A percentile compares a stretch with the other conserved stretches of the same genome.
phyloP scores from a whole-genome alignment of 345 rosid genomes.

The Acer yangbiense region DNA sequence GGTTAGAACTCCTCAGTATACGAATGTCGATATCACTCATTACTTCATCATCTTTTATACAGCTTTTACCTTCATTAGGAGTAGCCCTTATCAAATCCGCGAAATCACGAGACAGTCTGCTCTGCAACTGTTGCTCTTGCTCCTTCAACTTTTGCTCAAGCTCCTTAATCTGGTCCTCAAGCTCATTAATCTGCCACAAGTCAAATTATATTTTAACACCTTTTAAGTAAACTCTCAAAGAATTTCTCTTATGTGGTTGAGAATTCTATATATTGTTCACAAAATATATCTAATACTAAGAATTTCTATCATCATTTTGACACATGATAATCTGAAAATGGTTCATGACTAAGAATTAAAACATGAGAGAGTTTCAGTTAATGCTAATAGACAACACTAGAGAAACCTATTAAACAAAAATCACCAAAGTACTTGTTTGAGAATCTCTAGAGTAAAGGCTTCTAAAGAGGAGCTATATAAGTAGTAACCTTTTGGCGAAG shows the following conservation, averaged over 20 bases:
- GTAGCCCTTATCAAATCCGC: conserved; percentile 42
- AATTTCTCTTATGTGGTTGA: background rate
- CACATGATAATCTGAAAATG: background rate
- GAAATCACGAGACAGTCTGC: conserved; percentile 36
- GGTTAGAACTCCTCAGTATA: conserved; percentile 61
- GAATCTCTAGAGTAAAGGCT: background rate
- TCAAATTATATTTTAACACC: conserved; percentile 5
- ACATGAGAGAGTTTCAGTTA: too few relatives aligned
- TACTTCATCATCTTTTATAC: conserved; percentile 45
- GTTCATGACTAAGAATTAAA: background rate
- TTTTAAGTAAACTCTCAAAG: background rate
- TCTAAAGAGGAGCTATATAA: conserved; percentile 1
- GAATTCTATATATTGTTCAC: background rate
- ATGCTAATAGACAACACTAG: background rate
- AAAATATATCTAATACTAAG: background rate
- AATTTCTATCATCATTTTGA: too few relatives aligned
- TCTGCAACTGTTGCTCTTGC: conserved; percentile 59
- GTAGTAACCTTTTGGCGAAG: conserved; percentile 54
- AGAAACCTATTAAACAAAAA: background rate
- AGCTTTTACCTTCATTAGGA: conserved; percentile 52
- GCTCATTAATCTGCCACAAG: conserved; percentile 69
- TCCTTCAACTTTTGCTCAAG: conserved; percentile 74
- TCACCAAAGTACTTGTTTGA: background rate
- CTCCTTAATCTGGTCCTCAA: conserved; percentile 62
- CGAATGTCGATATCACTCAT: conserved; percentile 50